Evolutionary conservation across 2,329 filamentous ascomycete species (phyloP).

Genomic region (Thelonectria blattea): DNA sequence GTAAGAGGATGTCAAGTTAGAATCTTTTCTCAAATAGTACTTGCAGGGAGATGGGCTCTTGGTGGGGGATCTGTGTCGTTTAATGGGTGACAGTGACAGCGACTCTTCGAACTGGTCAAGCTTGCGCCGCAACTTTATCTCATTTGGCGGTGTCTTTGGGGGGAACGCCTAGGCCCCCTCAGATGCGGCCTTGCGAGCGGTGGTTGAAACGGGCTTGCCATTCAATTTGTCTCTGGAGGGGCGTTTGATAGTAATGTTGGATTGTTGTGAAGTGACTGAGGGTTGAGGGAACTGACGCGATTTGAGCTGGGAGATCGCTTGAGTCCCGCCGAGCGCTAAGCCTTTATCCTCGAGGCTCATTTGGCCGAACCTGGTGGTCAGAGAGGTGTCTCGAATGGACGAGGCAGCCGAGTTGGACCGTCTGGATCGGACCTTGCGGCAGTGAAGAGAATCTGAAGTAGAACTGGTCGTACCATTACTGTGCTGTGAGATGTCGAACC

Average conservation of each 20-base stretch:
- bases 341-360: slow-evolving; percentile 48
- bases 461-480: slow-evolving; percentile 46
- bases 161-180: slow-evolving; percentile 42
- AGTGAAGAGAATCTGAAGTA: slow-evolving; percentile 27
- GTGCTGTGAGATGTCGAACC: slow-evolving; percentile 42
- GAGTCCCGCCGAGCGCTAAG: slow-evolving; percentile 44
- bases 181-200: slow-evolving; percentile 25
- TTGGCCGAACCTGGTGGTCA: slow-evolving; percentile 45
- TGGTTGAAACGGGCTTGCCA: slow-evolving; percentile 17
- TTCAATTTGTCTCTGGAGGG: slow-evolving; percentile 32
- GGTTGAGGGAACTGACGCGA: slow-evolving; percentile 34
- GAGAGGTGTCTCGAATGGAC: slow-evolving; percentile 53
- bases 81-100: slow-evolving; percentile 41
- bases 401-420: slow-evolving; percentile 37
- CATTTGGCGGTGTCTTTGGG: slow-evolving; percentile 42
- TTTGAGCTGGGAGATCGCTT: slow-evolving; percentile 52
- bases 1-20: slow-evolving; percentile 67
- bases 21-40: slow-evolving; percentile 72
- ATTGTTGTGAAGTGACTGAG: slow-evolving; percentile 30
- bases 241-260: slow-evolving; percentile 40
- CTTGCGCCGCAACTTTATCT: slow-evolving; percentile 40
- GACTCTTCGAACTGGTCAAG: slow-evolving; percentile 42
- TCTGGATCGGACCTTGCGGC: slow-evolving; percentile 37
- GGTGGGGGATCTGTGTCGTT: slow-evolving; percentile 45
- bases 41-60: slow-evolving; percentile 54